Conservation (phyloP, 2,329 filamentous ascomycete species). For the Ophioceras dolichostomum region DNA sequence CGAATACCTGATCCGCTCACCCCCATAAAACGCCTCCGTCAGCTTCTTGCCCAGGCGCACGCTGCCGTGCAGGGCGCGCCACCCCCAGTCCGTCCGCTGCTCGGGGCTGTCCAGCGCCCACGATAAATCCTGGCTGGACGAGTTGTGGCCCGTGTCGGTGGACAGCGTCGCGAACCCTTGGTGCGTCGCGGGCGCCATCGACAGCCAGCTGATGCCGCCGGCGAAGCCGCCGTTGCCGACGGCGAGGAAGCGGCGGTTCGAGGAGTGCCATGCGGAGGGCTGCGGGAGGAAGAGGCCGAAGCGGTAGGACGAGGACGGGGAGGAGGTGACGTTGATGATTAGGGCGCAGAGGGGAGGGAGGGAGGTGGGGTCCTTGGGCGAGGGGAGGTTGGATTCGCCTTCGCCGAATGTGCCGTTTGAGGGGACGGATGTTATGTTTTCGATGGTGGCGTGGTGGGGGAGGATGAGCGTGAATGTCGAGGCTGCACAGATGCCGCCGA, state of each 20-base stretch:
- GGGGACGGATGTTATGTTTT: constrained; percentile 1
- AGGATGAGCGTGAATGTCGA: neutral
- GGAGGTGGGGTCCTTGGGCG: constrained; percentile 13
- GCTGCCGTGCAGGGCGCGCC: constrained; percentile 33
- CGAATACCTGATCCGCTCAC: constrained; percentile 25
- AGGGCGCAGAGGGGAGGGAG: constrained; percentile 20
- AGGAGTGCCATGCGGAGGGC: constrained; percentile 16
- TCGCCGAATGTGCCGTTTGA: constrained; percentile 12
- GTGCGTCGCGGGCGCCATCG: constrained; percentile 16
- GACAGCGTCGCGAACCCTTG: constrained; percentile 29
- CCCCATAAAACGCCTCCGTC: constrained; percentile 33
- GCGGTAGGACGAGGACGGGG: constrained; percentile 12
- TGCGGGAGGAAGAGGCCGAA: constrained; percentile 24
- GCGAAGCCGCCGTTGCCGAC: constrained; percentile 26
- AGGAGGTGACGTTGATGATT: constrained; percentile 8
- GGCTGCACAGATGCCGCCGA: neutral
- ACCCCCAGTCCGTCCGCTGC: constrained; percentile 24
- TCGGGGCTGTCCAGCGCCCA: constrained; percentile 27
- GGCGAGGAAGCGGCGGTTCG: constrained; percentile 21
- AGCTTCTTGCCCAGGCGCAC: constrained; percentile 35
- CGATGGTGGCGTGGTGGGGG: neutral
- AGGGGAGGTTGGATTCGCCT: constrained; percentile 11
- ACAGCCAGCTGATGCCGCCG: constrained; percentile 17
- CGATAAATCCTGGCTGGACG: constrained; percentile 13
- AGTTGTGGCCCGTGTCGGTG: constrained; percentile 30